A percentile compares a stretch with the other conserved stretches of the same genome.
Evolutionary conservation across 139 green algal species (phyloP).

Genomic region (Tetradesmus obliquus): DNA sequence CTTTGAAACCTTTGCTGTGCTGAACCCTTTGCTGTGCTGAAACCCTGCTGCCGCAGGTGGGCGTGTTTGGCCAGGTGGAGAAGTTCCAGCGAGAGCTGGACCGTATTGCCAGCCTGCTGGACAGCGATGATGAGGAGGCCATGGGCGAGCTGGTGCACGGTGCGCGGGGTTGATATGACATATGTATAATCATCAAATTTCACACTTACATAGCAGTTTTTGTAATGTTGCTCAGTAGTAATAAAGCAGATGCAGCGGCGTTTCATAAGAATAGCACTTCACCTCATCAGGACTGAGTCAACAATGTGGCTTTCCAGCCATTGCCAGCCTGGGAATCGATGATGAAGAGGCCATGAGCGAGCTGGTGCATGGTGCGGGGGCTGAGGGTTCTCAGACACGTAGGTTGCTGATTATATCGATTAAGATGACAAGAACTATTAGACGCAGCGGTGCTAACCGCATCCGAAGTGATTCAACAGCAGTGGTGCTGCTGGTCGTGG

Average conservation of each 20-base stretch:
- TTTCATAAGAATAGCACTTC: too few relatives aligned
- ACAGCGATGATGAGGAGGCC: constrained; percentile 85
- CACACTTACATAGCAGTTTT: neutral
- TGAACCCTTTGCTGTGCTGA: too few relatives aligned
- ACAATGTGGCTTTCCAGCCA: constrained; percentile 24
- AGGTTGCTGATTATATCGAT: too few relatives aligned
- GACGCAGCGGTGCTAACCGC: too few relatives aligned
- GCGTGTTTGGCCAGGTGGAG: constrained; percentile 88
- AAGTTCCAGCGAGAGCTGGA: constrained; percentile 92
- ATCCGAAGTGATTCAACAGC: too few relatives aligned
- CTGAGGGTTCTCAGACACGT: too few relatives aligned
- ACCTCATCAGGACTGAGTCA: too few relatives aligned
- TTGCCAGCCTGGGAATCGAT: constrained; percentile 87
- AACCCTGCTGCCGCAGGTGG: constrained; percentile 73
- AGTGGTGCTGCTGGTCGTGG: too few relatives aligned
- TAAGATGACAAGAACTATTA: too few relatives aligned
- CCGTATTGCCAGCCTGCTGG: constrained; percentile 80
- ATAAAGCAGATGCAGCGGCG: too few relatives aligned
- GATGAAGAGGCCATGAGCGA: constrained; percentile 84
- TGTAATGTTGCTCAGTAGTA: neutral
- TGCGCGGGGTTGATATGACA: constrained; percentile 27
- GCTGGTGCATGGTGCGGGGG: constrained; percentile 78
- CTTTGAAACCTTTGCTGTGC: neutral
- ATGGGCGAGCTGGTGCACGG: constrained; percentile 87
- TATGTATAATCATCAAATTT: neutral